Percentiles rank a stretch among this genome's conserved stretches.
phyloP scores from a whole-genome alignment of 2,329 filamentous ascomycete species.

The Trichoderma gracile region DNA sequence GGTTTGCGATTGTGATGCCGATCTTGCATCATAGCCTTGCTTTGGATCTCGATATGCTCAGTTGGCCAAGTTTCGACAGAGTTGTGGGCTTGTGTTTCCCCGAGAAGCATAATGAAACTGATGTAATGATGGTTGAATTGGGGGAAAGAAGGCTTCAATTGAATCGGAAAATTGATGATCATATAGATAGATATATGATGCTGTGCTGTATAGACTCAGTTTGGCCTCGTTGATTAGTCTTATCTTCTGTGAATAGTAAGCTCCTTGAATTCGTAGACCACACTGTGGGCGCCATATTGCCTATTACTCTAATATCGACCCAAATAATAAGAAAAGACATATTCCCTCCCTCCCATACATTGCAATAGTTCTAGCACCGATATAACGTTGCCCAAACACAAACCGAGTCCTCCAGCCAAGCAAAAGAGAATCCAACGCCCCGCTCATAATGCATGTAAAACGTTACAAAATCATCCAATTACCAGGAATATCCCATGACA shows the following conservation, averaged over 20 bases:
- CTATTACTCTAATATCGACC: conserved; percentile 2
- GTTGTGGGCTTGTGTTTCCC: neutral
- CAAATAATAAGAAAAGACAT: neutral
- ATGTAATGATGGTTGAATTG: too few species aligned
- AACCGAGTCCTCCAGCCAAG: conserved; percentile 4
- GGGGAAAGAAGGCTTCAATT: too few species aligned
- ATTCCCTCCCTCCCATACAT: neutral
- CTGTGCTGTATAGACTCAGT: too few species aligned
- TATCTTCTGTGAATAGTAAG: too few species aligned
- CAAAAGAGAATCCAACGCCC: conserved; percentile 19
- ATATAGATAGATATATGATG: too few species aligned
- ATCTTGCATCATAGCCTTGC: conserved; percentile 23
- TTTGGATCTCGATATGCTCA: neutral
- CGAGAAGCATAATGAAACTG: too few species aligned
- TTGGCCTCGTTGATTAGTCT: too few species aligned
- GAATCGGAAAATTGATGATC: too few species aligned
- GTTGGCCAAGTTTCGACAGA: neutral
- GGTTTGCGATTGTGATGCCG: conserved; percentile 13
- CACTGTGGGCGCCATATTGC: neutral
- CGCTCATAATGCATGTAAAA: conserved; percentile 23
- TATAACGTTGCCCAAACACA: neutral
- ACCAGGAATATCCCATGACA: neutral
- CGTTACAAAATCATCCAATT: conserved; percentile 4
- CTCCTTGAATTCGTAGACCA: neutral
- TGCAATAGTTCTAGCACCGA: conserved; percentile 6